Conservation (phyloP, 2,329 filamentous ascomycete species). For the Ophiocordyceps camponoti-rufipedis region DNA sequence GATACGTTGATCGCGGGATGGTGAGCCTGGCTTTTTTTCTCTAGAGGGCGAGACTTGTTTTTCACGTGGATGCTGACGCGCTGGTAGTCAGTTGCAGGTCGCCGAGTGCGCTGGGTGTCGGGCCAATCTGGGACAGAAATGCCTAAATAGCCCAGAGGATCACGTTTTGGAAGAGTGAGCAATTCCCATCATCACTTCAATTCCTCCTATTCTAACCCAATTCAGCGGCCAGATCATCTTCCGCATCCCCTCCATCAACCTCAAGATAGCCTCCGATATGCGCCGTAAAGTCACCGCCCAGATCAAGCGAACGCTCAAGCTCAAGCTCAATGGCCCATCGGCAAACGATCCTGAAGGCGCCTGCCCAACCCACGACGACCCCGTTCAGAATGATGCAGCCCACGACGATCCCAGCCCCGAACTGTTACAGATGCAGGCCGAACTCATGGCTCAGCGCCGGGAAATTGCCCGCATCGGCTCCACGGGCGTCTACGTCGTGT, state of each 20-base stretch:
- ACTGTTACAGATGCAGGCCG: conserved; percentile 12
- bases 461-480: conserved; percentile 18
- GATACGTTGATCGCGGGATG: conserved; percentile 18
- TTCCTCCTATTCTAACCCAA: background rate
- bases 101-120: conserved; percentile 15
- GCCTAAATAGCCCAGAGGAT: conserved; percentile 14
- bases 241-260: conserved; percentile 10
- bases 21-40: conserved; percentile 4
- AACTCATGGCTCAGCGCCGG: conserved; percentile 15
- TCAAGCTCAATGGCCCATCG: conserved; percentile 4
- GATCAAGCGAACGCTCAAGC: conserved; percentile 14
- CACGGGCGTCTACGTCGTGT: conserved; percentile 17
- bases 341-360: background rate
- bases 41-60: background rate
- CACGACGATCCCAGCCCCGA: conserved; percentile 3
- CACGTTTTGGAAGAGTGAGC: conserved; percentile 19
- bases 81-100: conserved; percentile 16
- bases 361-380: background rate
- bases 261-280: conserved; percentile 7
- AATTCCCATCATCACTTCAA: background rate
- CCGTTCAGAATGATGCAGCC: too few species aligned
- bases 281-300: conserved; percentile 10
- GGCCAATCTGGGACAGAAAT: conserved; percentile 15
- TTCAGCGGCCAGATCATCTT: conserved; percentile 19
- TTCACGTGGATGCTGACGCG: too few species aligned